These are phyloP conservation scores for Naganishia friedmannii DNA, from an alignment of 768 basidiomycete genomes.

Conservation along the genomic window DNA sequence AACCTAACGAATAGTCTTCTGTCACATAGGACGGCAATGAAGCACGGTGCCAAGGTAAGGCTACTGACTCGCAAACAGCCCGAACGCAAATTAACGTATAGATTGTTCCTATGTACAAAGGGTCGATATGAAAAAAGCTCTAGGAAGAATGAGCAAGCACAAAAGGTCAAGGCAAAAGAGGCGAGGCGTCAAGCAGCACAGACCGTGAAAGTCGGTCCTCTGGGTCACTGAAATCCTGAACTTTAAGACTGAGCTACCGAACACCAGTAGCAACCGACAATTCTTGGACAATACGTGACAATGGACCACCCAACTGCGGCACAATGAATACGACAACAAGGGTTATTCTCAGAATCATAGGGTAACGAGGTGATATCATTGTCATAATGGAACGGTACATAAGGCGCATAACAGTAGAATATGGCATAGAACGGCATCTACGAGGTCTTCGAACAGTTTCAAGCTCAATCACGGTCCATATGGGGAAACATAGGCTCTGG, in stretches of 20 bases:
- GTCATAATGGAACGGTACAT: not conserved
- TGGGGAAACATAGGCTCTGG: not conserved
- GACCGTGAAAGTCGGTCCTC: not conserved
- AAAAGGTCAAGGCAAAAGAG: not conserved
- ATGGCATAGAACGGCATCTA: no score
- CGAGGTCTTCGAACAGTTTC: not conserved
- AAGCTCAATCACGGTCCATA: not conserved
- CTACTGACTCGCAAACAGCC: not conserved
- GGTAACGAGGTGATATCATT: no score
- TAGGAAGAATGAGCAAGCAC: not conserved
- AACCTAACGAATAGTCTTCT: not conserved
- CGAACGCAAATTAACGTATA: not conserved
- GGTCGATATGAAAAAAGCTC: not conserved
- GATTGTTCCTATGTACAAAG: not conserved
- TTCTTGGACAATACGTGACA: no score
- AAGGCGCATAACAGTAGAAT: not conserved
- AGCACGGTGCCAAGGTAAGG: conserved; percentile 28
- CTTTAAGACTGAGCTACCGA: not conserved
- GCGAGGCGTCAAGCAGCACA: conserved; percentile 9
- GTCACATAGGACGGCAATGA: conserved; percentile 24
- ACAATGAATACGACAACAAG: not conserved
- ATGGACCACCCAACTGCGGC: no score
- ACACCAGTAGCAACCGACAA: no score
- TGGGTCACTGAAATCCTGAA: not conserved
- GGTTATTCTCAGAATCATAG: no score